Conservation (phyloP, 306 rosid genomes). For the Castanospermum australe region DNA sequence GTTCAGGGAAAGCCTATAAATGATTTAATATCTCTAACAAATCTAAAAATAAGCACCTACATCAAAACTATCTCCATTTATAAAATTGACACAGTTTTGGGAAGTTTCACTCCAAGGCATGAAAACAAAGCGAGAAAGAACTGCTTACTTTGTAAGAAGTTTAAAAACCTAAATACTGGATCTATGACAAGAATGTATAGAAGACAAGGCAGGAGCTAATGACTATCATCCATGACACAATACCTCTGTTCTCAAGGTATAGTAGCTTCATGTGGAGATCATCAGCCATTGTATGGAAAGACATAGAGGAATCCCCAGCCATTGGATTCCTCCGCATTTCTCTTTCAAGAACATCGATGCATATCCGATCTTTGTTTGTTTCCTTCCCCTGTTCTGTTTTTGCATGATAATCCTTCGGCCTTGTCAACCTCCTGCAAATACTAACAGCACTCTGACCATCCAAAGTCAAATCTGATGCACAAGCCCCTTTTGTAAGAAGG, state of each 20-base stretch:
- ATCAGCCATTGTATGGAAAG: slow-evolving; percentile 51
- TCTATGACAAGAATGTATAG: neutral
- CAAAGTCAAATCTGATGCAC: slow-evolving; percentile 57
- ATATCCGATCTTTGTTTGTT: slow-evolving; percentile 78
- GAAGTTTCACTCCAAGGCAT: neutral
- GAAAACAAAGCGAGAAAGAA: neutral
- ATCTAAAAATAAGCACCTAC: neutral
- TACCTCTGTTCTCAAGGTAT: slow-evolving; percentile 90
- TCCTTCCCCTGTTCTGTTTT: slow-evolving; percentile 68
- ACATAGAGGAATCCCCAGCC: slow-evolving; percentile 43
- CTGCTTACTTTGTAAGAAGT: too few relatives aligned
- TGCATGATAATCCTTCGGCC: slow-evolving; percentile 75
- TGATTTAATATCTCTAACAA: too few relatives aligned
- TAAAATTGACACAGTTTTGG: neutral
- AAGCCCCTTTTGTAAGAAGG: slow-evolving; percentile 72
- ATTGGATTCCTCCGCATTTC: slow-evolving; percentile 83
- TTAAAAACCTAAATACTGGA: neutral
- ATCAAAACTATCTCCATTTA: neutral
- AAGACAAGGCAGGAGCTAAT: slow-evolving; percentile 5
- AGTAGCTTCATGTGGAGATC: slow-evolving; percentile 71
- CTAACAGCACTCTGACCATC: slow-evolving; percentile 88
- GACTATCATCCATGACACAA: neutral
- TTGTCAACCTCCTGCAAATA: slow-evolving; percentile 84
- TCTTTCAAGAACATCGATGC: slow-evolving; percentile 91
- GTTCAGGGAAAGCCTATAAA: too few relatives aligned